These are phyloP conservation scores for Melanopsichium pennsylvanicum DNA, from an alignment of 1,284 basidiomycete genomes.

Conservation along the genomic window DNA sequence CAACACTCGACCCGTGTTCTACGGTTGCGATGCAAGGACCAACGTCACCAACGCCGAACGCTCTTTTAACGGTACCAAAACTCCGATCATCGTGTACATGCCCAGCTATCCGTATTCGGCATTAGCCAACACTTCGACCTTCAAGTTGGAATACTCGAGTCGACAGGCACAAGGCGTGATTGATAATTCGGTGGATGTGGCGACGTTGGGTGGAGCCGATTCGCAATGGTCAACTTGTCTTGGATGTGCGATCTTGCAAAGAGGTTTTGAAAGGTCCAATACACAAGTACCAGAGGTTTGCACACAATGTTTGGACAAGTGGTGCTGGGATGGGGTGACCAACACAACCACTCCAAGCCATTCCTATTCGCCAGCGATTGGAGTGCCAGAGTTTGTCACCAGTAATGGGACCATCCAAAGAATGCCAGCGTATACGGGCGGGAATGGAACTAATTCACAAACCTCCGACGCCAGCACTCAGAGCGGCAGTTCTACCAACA, in stretches of 20 bases:
- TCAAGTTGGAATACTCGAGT: slow-evolving; percentile 65
- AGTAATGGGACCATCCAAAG: slow-evolving; percentile 36
- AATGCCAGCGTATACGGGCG: slow-evolving; percentile 52
- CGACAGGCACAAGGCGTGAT: slow-evolving; percentile 49
- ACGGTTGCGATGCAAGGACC: slow-evolving; percentile 72
- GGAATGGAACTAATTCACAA: slow-evolving; percentile 47
- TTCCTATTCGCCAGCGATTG: slow-evolving; percentile 55
- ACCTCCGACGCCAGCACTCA: slow-evolving; percentile 5
- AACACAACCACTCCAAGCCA: slow-evolving; percentile 41
- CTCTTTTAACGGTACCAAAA: slow-evolving; percentile 57
- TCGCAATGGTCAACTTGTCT: slow-evolving; percentile 55
- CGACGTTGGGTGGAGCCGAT: slow-evolving; percentile 54
- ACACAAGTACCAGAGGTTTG: slow-evolving; percentile 46
- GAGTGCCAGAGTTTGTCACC: slow-evolving; percentile 52
- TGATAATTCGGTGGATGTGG: slow-evolving; percentile 59
- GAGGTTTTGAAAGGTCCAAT: slow-evolving; percentile 55
- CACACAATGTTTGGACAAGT: slow-evolving; percentile 49
- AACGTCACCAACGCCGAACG: slow-evolving; percentile 53
- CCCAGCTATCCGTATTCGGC: slow-evolving; percentile 69
- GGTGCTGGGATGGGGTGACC: slow-evolving; percentile 62
- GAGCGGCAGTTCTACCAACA: background rate
- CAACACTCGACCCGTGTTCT: slow-evolving; percentile 77
- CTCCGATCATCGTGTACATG: slow-evolving; percentile 68
- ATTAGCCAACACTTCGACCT: slow-evolving; percentile 56
- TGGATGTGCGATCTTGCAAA: slow-evolving; percentile 53